Percentiles rank a stretch among this genome's conserved stretches.
Evolutionary conservation across 2,329 filamentous ascomycete species (phyloP).

Genomic region (Penicillium sp.): DNA sequence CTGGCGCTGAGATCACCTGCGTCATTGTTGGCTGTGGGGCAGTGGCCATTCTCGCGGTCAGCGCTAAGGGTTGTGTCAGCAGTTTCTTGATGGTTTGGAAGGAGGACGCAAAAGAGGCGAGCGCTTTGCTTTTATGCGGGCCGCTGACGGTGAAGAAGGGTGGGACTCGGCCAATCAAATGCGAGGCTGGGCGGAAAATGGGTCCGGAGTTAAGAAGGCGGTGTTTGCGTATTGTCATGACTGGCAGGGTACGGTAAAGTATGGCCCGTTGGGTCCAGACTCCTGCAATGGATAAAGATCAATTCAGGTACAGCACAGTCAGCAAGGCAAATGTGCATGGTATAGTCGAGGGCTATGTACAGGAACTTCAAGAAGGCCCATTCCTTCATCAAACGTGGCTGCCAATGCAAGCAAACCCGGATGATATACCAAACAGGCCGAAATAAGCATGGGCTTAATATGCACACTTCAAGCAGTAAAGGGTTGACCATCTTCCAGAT

Average conservation of each 20-base stretch:
- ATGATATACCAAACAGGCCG: not conserved
- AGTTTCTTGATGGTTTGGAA: not conserved
- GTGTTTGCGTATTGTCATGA: slow-evolving; percentile 1
- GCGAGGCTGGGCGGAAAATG: not conserved
- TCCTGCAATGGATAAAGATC: no score
- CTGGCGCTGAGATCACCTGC: not conserved
- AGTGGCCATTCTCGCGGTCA: slow-evolving; percentile 9
- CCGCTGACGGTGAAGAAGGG: slow-evolving; percentile 4
- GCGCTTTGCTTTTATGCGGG: slow-evolving; percentile 15
- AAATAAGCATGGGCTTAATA: not conserved
- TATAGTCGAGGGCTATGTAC: not conserved
- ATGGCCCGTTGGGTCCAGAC: not conserved
- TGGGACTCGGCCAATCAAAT: slow-evolving; percentile 6
- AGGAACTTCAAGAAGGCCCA: no score
- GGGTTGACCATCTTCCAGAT: not conserved
- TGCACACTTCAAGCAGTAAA: not conserved
- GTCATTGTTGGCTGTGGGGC: slow-evolving; percentile 1
- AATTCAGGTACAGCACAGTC: no score
- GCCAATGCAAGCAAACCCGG: not conserved
- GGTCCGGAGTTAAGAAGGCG: slow-evolving; percentile 5
- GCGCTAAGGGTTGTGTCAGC: slow-evolving; percentile 8
- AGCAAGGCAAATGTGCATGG: not conserved
- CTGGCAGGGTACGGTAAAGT: not conserved
- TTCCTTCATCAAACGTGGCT: not conserved
- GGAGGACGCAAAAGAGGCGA: not conserved